These are phyloP conservation scores for Ramaria sp. DNA, from an alignment of 768 basidiomycete species.

Conservation along the genomic window DNA sequence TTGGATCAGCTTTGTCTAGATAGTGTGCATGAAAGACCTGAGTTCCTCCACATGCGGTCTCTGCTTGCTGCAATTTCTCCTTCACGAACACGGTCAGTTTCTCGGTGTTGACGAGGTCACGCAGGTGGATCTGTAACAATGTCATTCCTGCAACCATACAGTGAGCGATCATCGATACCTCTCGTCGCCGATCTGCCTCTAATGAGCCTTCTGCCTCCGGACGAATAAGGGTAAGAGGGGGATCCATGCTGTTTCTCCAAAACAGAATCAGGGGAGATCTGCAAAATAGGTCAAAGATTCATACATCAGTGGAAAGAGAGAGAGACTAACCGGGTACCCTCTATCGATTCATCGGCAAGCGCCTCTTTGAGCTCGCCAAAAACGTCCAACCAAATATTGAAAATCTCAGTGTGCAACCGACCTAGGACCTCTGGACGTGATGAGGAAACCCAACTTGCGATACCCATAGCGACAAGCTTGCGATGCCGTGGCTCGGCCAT, in stretches of 20 bases:
- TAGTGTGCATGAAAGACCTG: constrained; percentile 49
- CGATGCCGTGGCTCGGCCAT: constrained; percentile 80
- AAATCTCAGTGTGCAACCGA: constrained; percentile 63
- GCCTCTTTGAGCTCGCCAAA: constrained; percentile 80
- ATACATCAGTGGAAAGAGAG: not conserved
- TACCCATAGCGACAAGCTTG: constrained; percentile 76
- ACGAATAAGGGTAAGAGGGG: constrained; percentile 46
- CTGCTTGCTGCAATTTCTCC: constrained; percentile 51
- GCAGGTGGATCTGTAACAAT: constrained; percentile 47
- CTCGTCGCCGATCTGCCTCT: constrained; percentile 67
- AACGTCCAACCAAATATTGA: constrained; percentile 83
- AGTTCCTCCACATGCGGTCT: constrained; percentile 46
- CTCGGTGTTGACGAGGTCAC: constrained; percentile 60
- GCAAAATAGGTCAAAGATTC: constrained; percentile 16
- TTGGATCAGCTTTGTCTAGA: constrained; percentile 57
- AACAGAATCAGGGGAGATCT: constrained; percentile 39
- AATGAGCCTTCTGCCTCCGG: constrained; percentile 57
- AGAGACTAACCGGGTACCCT: constrained; percentile 15
- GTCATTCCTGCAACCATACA: not conserved
- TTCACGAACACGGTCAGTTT: constrained; percentile 55
- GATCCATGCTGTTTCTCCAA: constrained; percentile 53
- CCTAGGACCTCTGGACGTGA: constrained; percentile 63
- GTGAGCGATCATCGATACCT: constrained; percentile 31
- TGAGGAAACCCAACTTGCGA: constrained; percentile 67
- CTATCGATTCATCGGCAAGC: constrained; percentile 20